These are phyloP conservation scores for Sporormia fimetaria DNA, from an alignment of 495 filamentous ascomycete species.

Conservation along the genomic window DNA sequence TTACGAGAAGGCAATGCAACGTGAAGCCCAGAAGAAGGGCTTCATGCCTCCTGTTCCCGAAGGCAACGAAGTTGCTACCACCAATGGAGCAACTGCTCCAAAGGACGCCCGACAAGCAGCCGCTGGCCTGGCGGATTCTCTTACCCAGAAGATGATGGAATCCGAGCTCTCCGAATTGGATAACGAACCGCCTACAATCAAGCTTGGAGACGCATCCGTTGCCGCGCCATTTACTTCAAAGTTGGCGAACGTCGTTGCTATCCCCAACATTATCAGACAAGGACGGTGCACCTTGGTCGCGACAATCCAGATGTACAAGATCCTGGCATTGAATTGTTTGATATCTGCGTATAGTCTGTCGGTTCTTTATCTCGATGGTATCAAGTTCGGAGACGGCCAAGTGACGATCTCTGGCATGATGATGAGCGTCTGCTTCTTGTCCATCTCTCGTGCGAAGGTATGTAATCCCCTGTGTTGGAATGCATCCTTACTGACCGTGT, in stretches of 20 bases:
- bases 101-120: conserved; percentile 53
- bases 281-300: conserved; percentile 94
- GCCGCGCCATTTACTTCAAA: conserved; percentile 98
- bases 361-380: conserved; percentile 93
- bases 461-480: conserved; percentile 8
- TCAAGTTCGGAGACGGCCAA: conserved; percentile 98
- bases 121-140: conserved; percentile 70
- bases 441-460: conserved; percentile 85
- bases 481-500: background rate
- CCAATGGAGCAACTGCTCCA: conserved; percentile 14
- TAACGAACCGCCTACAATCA: conserved; percentile 86
- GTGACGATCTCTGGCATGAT: conserved; percentile 99
- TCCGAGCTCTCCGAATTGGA: conserved; percentile 60
- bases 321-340: conserved; percentile 92
- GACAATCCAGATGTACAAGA: conserved; percentile 99
- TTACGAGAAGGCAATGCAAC: conserved; percentile 82
- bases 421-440: conserved; percentile 99
- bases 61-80: conserved; percentile 27
- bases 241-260: conserved; percentile 89
- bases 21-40: conserved; percentile 65
- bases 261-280: conserved; percentile 97
- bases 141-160: conserved; percentile 83
- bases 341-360: conserved; percentile 96
- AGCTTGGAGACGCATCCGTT: conserved; percentile 93
- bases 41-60: conserved; percentile 36